Evolutionary conservation across 169 alveolate species (phyloP).

Genomic region (Cryptosporidium ubiquitum): DNA sequence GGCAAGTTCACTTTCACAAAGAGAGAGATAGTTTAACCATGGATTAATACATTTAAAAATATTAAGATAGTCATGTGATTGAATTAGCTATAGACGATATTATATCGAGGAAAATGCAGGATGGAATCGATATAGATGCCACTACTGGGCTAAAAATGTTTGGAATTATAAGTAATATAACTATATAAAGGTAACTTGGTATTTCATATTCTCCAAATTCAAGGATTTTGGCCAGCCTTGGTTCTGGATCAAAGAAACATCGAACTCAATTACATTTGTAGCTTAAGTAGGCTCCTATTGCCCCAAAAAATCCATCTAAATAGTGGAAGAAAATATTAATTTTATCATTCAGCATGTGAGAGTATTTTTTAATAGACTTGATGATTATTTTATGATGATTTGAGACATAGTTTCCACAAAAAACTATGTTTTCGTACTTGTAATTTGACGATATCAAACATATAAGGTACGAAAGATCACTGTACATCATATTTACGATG

Average conservation of each 20-base stretch:
- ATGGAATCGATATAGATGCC: background rate
- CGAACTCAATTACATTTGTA: background rate
- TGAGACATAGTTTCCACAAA: conserved; percentile 59
- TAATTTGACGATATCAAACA: conserved; percentile 20
- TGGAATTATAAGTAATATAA: background rate
- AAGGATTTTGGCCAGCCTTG: background rate
- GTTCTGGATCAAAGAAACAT: background rate
- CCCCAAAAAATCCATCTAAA: conserved; percentile 69
- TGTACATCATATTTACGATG: conserved; percentile 37
- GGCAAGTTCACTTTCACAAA: conserved; percentile 29
- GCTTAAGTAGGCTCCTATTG: conserved; percentile 59
- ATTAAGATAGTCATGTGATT: background rate
- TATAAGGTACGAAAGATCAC: conserved; percentile 33
- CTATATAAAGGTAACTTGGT: background rate
- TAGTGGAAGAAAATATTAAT: conserved; percentile 45
- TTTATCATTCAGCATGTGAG: conserved; percentile 31
- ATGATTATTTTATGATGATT: conserved; percentile 22
- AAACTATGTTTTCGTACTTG: conserved; percentile 21
- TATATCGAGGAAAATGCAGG: background rate
- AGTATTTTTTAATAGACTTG: conserved; percentile 9
- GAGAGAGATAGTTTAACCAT: conserved; percentile 8
- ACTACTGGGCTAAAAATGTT: background rate
- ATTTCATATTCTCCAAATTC: background rate
- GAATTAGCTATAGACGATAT: background rate
- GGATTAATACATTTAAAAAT: background rate